A percentile compares a stretch with the other conserved stretches of the same genome.
Evolutionary conservation across 768 basidiomycete species (phyloP).

Genomic region (Lentinula aciculospora): DNA sequence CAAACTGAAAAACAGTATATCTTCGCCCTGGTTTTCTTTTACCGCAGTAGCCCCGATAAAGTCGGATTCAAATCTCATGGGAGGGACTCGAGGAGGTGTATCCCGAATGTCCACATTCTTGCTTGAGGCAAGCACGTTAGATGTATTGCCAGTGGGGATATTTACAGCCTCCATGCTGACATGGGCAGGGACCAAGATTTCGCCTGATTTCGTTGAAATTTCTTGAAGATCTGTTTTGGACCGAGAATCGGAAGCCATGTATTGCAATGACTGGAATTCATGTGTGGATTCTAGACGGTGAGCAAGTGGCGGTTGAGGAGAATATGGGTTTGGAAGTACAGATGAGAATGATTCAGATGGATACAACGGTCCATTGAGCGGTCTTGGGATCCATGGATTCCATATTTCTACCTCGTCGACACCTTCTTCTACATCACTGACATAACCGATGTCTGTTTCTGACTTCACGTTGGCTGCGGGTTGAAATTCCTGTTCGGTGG

Average conservation of each 20-base stretch:
- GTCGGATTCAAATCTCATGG: neutral
- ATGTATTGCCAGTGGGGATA: neutral
- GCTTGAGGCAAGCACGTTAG: neutral
- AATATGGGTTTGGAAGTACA: neutral
- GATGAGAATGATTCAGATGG: neutral
- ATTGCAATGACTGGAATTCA: neutral
- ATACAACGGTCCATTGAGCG: neutral
- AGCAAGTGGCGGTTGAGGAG: neutral
- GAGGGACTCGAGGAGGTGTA: neutral
- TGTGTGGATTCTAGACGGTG: neutral
- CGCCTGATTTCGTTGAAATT: neutral
- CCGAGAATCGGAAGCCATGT: neutral
- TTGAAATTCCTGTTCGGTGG: neutral
- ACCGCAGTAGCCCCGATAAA: neutral
- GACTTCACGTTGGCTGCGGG: neutral
- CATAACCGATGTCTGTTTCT: neutral
- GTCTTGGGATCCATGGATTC: conserved; percentile 1
- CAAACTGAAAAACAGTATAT: neutral
- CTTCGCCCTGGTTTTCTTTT: neutral
- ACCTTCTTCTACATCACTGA: neutral
- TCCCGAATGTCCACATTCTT: neutral
- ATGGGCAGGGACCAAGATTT: neutral
- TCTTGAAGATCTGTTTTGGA: neutral
- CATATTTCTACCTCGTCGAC: neutral
- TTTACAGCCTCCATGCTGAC: neutral